Base-by-base conservation (phyloP, 1,284 basidiomycete species). In the Cutaneotrichosporon arboriforme region DNA sequence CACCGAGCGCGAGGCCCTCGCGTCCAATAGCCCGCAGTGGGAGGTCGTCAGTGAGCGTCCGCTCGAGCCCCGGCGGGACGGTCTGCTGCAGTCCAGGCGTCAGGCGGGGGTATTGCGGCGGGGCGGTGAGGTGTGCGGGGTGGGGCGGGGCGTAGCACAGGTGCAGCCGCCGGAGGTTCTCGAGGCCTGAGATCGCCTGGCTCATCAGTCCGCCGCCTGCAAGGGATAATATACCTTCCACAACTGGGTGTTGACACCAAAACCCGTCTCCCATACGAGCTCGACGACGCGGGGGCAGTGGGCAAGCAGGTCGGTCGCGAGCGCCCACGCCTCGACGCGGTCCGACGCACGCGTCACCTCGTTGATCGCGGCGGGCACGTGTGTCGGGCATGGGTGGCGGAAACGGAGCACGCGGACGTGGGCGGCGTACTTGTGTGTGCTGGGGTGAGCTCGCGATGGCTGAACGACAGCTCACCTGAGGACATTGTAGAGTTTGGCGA, bases 201-300 rank as follows among this genome's bases (percentile, higher is more conserved):
- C 1, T 5, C 26, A 40, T 53, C 23, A 53, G 39, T 9, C 15
- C 20, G 22, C 4, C 23, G 2, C 50, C n/a, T n/a, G n/a, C n/a
- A n/a, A n/a, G n/a, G n/a, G n/a, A n/a, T n/a, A n/a, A n/a, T n/a
- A 34, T 20, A 57, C 58, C 20, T 47, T 48, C 55, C 58, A 60
- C 23, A 60, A 22, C 3, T 23, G 13, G 14, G 34, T 48, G 10
- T 48, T 53, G 15, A 60, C 41, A 12, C 58, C 58, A n/a, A 60
- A 54, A 4, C 55, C 55, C 2, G 52, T 57, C 41, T 57, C 43
- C 58, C 58, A 60, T 13, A 46, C 48, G 15, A 60, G 43, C 35
- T 47, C 47, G 37, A 57, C 45, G 4, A 57, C 7, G 8, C 18
- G 37, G 4, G 57, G 34, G 13, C 55, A 41, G 41, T 45, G 44